These are phyloP conservation scores for Trichoderma sp. DNA, from an alignment of 2,329 filamentous ascomycete species.

Conservation along the genomic window DNA sequence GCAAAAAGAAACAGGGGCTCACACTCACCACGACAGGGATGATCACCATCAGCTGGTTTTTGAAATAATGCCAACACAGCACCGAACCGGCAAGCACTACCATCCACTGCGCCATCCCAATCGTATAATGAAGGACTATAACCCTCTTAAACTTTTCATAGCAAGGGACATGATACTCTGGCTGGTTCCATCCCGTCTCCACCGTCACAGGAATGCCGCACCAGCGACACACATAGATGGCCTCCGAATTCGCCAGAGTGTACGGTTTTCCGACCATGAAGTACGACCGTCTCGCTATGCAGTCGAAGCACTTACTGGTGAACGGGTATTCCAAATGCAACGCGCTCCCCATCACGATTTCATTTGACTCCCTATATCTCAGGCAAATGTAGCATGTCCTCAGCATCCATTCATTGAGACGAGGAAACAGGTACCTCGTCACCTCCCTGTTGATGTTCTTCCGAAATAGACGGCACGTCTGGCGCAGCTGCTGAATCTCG, in stretches of 20 bases:
- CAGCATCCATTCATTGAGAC: conserved; percentile 33
- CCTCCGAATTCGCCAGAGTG: conserved; percentile 35
- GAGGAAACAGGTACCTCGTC: conserved; percentile 38
- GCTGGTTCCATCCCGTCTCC: conserved; percentile 31
- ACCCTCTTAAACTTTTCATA: conserved; percentile 39
- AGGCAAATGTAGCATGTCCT: conserved; percentile 44
- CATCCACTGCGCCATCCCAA: conserved; percentile 40
- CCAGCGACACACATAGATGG: conserved; percentile 44
- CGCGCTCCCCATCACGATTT: conserved; percentile 35
- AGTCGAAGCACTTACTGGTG: conserved; percentile 41
- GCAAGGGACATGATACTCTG: conserved; percentile 43
- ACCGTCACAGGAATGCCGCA: conserved; percentile 40
- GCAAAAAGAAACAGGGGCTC: background rate
- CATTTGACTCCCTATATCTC: conserved; percentile 32
- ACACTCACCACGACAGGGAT: conserved; percentile 38
- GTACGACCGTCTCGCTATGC: conserved; percentile 36
- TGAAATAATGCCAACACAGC: conserved; percentile 41
- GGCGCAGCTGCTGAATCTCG: conserved; percentile 43
- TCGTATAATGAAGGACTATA: conserved; percentile 38
- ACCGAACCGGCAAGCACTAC: conserved; percentile 37
- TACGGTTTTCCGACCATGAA: conserved; percentile 39
- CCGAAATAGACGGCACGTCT: conserved; percentile 40
- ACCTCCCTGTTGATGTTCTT: conserved; percentile 35
- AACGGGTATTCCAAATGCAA: conserved; percentile 37
- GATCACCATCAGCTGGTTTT: conserved; percentile 30